A percentile compares a stretch with the other conserved stretches of the same genome.
phyloP scores from a whole-genome alignment of 768 basidiomycete genomes.

The Piloderma croceum region DNA sequence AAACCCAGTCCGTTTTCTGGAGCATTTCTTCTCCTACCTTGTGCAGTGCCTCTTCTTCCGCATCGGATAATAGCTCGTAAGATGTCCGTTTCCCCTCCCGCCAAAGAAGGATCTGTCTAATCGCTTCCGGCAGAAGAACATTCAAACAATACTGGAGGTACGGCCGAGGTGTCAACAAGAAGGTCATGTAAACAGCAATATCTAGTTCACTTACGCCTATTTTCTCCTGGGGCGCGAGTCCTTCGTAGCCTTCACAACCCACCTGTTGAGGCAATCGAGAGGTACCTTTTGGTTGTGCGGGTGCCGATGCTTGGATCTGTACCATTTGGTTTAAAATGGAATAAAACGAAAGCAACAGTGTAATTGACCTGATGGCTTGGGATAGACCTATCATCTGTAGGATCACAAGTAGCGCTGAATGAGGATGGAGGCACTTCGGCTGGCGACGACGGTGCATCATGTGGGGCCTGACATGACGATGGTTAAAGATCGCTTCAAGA shows the following conservation, averaged over 20 bases:
- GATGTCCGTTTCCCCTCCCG: constrained; percentile 53
- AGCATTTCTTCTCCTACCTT: constrained; percentile 41
- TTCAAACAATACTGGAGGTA: constrained; percentile 59
- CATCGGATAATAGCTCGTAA: constrained; percentile 39
- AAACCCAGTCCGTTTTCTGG: constrained; percentile 63
- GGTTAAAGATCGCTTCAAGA: too few relatives aligned
- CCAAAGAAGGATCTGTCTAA: constrained; percentile 73
- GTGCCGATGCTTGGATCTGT: too few relatives aligned
- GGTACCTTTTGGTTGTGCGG: background rate
- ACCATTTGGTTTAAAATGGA: too few relatives aligned
- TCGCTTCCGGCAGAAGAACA: constrained; percentile 65
- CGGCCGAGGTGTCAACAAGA: background rate
- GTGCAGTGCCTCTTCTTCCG: constrained; percentile 55
- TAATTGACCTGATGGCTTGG: too few relatives aligned
- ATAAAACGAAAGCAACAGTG: too few relatives aligned
- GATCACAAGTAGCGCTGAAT: constrained; percentile 7
- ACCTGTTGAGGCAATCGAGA: constrained; percentile 24
- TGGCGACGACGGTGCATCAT: constrained; percentile 13
- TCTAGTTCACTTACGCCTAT: constrained; percentile 45
- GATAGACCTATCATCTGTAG: too few relatives aligned
- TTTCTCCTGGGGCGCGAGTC: constrained; percentile 42
- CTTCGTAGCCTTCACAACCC: constrained; percentile 41
- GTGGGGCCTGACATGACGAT: too few relatives aligned
- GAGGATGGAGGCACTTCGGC: constrained; percentile 19
- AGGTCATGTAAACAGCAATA: background rate